A percentile compares a stretch with the other conserved stretches of the same genome.
Conservation (phyloP, 306 rosid genomes). For the Amphicarpaea edgeworthii region DNA sequence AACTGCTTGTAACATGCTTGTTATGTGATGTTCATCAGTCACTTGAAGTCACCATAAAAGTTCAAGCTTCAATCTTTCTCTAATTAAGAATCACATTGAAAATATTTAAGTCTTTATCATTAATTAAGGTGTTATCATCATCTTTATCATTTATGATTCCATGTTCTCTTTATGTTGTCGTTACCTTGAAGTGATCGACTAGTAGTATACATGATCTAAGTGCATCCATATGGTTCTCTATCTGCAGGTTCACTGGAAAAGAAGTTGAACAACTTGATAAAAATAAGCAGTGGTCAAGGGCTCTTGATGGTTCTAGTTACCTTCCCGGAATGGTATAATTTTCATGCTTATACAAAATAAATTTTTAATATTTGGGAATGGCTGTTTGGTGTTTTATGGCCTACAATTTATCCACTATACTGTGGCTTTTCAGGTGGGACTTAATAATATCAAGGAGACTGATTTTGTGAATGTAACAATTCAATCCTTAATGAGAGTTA, state of each 20-base stretch:
- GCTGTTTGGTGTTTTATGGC: conserved; percentile 25
- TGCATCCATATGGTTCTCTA: conserved; percentile 28
- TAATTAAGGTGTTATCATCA: not conserved
- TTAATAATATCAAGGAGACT: conserved; percentile 95
- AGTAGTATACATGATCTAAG: not conserved
- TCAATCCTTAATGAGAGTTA: conserved; percentile 95
- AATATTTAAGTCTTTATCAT: not conserved
- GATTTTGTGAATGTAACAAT: conserved; percentile 98
- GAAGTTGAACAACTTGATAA: conserved; percentile 88
- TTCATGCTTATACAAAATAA: conserved; percentile 29
- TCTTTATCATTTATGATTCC: not conserved
- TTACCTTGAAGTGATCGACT: conserved; percentile 30
- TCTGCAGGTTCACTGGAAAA: conserved; percentile 74
- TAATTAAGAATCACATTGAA: conserved; percentile 14
- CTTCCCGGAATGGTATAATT: conserved; percentile 96
- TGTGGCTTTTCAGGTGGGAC: conserved; percentile 72
- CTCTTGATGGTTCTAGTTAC: conserved; percentile 98
- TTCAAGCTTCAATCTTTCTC: not conserved
- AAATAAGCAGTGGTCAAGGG: conserved; percentile 96
- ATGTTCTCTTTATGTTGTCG: conserved; percentile 2
- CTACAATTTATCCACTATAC: conserved; percentile 38
- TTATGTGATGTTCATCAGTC: not conserved
- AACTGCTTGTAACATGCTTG: conserved; percentile 6
- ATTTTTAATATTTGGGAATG: conserved; percentile 11
- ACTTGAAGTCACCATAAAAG: conserved; percentile 8